Evolutionary conservation across 116 monocot genomes (phyloP).

Genomic region (Posidonia oceanica): DNA sequence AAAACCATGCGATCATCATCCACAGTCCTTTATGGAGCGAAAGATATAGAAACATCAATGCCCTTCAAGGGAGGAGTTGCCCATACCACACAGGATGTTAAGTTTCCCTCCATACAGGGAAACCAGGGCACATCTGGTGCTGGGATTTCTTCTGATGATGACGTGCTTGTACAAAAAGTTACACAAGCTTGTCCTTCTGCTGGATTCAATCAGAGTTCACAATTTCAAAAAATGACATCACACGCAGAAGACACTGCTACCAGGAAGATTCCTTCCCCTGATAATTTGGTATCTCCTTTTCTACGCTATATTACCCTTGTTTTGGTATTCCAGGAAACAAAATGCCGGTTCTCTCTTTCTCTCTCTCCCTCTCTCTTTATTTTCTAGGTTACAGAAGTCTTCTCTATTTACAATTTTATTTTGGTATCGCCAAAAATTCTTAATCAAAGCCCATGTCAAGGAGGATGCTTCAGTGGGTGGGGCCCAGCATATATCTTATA

Average conservation of each 20-base stretch:
- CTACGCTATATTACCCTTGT: neutral
- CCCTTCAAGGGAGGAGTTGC: neutral
- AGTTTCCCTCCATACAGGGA: constrained; percentile 11
- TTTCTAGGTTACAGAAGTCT: too few relatives aligned
- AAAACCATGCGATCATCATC: constrained; percentile 12
- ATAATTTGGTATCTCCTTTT: constrained; percentile 13
- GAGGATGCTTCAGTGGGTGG: too few relatives aligned
- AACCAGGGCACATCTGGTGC: constrained; percentile 4
- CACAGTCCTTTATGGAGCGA: constrained; percentile 3
- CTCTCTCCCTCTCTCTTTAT: neutral
- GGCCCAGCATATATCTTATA: too few relatives aligned
- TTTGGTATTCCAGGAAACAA: neutral
- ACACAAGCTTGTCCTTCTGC: neutral
- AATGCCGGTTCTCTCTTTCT: neutral
- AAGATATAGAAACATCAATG: neutral
- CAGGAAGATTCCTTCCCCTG: constrained; percentile 3
- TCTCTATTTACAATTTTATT: too few relatives aligned
- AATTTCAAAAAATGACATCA: constrained; percentile 3
- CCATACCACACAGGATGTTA: neutral
- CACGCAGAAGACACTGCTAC: constrained; percentile 13
- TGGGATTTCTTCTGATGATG: constrained; percentile 1
- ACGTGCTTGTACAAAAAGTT: neutral
- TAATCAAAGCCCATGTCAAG: too few relatives aligned
- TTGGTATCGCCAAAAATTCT: too few relatives aligned
- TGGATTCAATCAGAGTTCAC: constrained; percentile 1